Evolutionary conservation across 2,329 filamentous ascomycete species (phyloP), one percentile per base, ranked within the genome.

Genomic region (Exophiala xenobiotica): DNA sequence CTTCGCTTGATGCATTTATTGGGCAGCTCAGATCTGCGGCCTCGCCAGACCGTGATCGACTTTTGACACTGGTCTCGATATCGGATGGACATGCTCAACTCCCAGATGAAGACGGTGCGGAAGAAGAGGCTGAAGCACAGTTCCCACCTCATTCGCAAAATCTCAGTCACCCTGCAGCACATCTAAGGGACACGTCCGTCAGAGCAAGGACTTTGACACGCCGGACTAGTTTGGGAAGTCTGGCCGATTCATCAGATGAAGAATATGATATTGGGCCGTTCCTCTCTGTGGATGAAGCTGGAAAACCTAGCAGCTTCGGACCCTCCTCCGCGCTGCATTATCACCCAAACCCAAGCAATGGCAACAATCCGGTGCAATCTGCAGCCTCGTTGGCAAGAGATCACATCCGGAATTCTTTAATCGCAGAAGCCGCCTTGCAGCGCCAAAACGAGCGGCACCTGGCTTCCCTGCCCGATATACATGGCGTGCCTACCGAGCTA

Each of bases 401-500:
- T 18, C 41, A 44, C 14, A 31, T 76, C 19, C 68, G 74, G 46
- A 71, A 71, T 44, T 68, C 72, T 9, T 63, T 79, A 4, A 70
- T 78, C 42, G 75, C 73, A 12, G 74, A 78, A 58, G 73, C 75
- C 24, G 70, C 73, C 1, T 68, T 70, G 45, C 74, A 77, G 57
- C 66, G 76, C 58, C 78, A 81, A 50, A 63, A 79, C 7, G 78
- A 81, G 49, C 67, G 80, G 54, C 68, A 74, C 33, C 64, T 68
- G 3, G 64, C 70, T 12, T 71, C 69, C 1, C 73, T 72, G 46
- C 68, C 80, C 2, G 78, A 82, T 58, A 80, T 82, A 60, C 78
- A 81, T 57, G 78, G 77, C 1, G 71, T 81, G 1, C 72, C 78
- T 24, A 72, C 77, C 0, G 74, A 79, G 9, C 59, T 80, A 6